Conservation (phyloP, 345 rosid species). For the Microthlaspi erraticum region DNA sequence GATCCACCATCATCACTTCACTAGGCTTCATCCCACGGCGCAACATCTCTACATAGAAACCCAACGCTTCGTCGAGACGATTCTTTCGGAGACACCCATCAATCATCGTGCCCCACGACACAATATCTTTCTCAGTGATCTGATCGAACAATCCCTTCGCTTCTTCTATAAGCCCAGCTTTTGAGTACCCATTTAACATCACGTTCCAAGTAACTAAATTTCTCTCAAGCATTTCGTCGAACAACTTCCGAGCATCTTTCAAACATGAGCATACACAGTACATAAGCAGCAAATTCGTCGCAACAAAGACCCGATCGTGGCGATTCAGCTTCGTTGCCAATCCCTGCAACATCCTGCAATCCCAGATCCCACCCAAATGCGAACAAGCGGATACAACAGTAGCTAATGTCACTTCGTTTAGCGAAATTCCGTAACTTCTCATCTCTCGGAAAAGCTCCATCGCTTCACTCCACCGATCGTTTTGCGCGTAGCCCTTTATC, state of each 20-base stretch:
- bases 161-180: constrained; percentile 63
- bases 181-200: constrained; percentile 82
- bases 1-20: constrained; percentile 73
- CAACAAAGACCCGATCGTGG: constrained; percentile 55
- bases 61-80: constrained; percentile 61
- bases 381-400: constrained; percentile 62
- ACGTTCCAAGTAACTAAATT: constrained; percentile 83
- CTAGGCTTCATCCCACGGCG: constrained; percentile 54
- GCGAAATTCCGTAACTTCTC: constrained; percentile 54
- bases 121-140: constrained; percentile 66
- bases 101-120: constrained; percentile 81
- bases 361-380: constrained; percentile 58
- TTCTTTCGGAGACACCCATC: constrained; percentile 62
- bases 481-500: constrained; percentile 69
- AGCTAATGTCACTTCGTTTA: constrained; percentile 66
- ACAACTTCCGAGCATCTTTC: constrained; percentile 61
- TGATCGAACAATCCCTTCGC: constrained; percentile 64
- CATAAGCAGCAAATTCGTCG: constrained; percentile 72
- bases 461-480: constrained; percentile 54
- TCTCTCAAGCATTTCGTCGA: constrained; percentile 69
- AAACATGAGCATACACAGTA: constrained; percentile 64
- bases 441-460: constrained; percentile 61
- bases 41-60: constrained; percentile 58
- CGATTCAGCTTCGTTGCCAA: constrained; percentile 58
- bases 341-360: constrained; percentile 67